A percentile compares a stretch with the other conserved stretches of the same genome.
phyloP scores from a whole-genome alignment of 2,329 filamentous ascomycete genomes.

The Sporothrix dimorphospora region DNA sequence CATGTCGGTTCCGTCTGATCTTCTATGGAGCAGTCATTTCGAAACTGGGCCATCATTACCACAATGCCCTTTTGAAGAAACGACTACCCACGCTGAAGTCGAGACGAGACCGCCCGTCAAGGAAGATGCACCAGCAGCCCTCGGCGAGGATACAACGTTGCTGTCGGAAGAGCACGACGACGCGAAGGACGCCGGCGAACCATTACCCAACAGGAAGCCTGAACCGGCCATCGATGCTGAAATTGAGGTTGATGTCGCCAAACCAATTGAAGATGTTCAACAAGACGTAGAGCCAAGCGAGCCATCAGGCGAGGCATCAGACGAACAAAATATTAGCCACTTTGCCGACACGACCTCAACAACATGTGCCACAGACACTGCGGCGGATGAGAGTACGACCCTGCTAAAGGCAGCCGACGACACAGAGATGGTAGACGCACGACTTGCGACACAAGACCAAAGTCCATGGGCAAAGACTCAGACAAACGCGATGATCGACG shows the following conservation, averaged over 20 bases:
- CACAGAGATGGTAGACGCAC: not conserved
- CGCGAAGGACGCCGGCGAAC: not conserved
- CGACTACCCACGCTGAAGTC: not conserved
- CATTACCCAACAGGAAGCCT: not conserved
- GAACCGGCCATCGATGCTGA: too few relatives aligned
- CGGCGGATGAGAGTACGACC: not conserved
- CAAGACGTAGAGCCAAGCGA: not conserved
- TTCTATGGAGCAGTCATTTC: not conserved
- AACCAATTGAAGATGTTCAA: not conserved
- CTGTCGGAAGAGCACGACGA: not conserved
- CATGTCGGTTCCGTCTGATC: constrained; percentile 14
- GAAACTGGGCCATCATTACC: not conserved
- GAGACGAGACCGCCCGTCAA: not conserved
- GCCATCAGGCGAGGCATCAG: not conserved
- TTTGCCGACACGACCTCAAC: not conserved
- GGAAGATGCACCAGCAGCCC: not conserved
- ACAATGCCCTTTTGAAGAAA: not conserved
- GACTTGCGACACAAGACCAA: constrained; percentile 33
- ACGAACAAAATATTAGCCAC: not conserved
- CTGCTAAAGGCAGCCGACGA: not conserved
- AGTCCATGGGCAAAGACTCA: constrained; percentile 31
- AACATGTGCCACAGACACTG: not conserved
- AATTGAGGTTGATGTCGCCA: not conserved
- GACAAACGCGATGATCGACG: not conserved
- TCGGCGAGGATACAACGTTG: constrained; percentile 6